Percentiles rank a stretch among this genome's conserved stretches.
Evolutionary conservation across 2,329 filamentous ascomycete species (phyloP).

Genomic region (Colletotrichum sp.): DNA sequence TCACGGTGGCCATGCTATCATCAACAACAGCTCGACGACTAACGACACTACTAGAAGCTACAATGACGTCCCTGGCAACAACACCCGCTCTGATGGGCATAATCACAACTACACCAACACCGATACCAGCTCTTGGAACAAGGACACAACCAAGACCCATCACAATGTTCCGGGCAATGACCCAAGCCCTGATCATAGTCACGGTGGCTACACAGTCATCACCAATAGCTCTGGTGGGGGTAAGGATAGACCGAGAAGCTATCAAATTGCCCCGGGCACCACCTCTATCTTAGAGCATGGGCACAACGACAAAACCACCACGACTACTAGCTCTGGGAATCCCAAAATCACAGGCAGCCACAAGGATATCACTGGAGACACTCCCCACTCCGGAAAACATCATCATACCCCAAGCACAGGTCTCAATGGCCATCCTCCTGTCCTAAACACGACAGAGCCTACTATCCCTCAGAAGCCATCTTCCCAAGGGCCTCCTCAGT

Average conservation of each 20-base stretch:
- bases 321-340: fast-evolving
- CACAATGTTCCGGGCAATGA: not conserved
- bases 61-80: not conserved
- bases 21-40: not conserved
- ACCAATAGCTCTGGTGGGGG: not conserved
- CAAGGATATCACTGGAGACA: not conserved
- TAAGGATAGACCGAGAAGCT: not conserved
- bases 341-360: not conserved
- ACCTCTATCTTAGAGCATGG: not conserved
- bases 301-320: not conserved
- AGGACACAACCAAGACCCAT: not conserved
- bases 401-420: not conserved
- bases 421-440: not conserved
- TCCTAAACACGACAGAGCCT: not conserved
- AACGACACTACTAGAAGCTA: not conserved
- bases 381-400: not conserved
- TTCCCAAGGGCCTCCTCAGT: not conserved
- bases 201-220: not conserved
- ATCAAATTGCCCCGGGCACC: not conserved
- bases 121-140: not conserved
- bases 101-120: not conserved
- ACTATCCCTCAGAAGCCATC: not conserved
- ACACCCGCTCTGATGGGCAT: not conserved
- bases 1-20: not conserved
- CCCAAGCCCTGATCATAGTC: not conserved